These are phyloP conservation scores for Solanum hybrid DNA, from an alignment of 305 asterid genomes.

Conservation along the genomic window DNA sequence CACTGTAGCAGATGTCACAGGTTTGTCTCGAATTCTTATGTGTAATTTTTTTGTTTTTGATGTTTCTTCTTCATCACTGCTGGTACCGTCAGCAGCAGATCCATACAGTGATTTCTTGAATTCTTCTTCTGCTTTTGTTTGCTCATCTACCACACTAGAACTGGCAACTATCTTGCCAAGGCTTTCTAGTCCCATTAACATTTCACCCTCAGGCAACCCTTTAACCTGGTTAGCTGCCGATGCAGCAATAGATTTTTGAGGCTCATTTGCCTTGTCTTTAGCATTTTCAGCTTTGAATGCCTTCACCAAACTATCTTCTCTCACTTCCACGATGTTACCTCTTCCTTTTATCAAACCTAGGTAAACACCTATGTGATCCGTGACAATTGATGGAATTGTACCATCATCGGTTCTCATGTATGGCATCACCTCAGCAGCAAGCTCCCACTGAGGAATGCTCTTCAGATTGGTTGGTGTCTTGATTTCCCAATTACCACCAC, in stretches of 20 bases:
- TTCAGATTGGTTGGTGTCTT: constrained; percentile 84
- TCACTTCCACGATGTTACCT: constrained; percentile 91
- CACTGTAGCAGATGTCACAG: constrained; percentile 73
- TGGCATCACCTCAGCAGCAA: constrained; percentile 99
- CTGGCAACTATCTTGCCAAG: constrained; percentile 51
- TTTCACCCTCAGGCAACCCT: constrained; percentile 34
- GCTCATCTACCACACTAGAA: constrained; percentile 66
- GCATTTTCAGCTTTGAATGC: constrained; percentile 55
- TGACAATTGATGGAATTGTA: constrained; percentile 81
- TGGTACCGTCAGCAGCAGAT: constrained; percentile 79
- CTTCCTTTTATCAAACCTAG: constrained; percentile 94
- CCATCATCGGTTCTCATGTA: constrained; percentile 99
- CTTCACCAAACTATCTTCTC: constrained; percentile 84
- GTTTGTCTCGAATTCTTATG: constrained; percentile 81
- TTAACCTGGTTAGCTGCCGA: constrained; percentile 37
- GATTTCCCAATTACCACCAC: constrained; percentile 99
- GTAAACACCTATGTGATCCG: constrained; percentile 96
- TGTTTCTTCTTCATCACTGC: constrained; percentile 93
- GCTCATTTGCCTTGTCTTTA: constrained; percentile 47
- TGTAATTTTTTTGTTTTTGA: constrained; percentile 68
- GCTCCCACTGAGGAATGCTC: constrained; percentile 98
- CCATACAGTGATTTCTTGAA: constrained; percentile 80
- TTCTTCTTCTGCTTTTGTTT: constrained; percentile 96
- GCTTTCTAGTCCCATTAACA: constrained; percentile 76
- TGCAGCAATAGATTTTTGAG: constrained; percentile 36